Evolutionary conservation across 1,139 yeast species (phyloP), one percentile per base, ranked within the genome.

Genomic region (Hansenula lynferdii): DNA sequence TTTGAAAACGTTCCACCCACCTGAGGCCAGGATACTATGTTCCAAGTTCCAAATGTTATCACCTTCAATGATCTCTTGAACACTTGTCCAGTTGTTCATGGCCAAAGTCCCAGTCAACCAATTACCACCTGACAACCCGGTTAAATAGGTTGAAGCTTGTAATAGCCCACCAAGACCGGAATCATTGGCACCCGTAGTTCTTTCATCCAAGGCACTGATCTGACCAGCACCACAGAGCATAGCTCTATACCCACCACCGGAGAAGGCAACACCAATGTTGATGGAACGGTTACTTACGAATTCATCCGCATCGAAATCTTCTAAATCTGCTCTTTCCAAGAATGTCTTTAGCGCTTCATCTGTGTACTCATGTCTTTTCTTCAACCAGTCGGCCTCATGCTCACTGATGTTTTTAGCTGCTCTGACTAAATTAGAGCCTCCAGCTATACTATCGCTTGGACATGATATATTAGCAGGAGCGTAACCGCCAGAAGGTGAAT

Each of bases 201-300:
- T 70, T 50, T 76, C 73, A 57, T 89, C 97, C 43, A 86, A 61
- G 1, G 92, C 96, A 14, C 90, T 68, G 30, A 87, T 61, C 58
- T 81, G 80, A 30, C 97, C 96, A 2, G 95, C 96, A n/a, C 96
- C 96, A 40, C 70, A 64, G 31, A 87, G 64, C 96, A 87, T 85
- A 37, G 96, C 95, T 42, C 97, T 73, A 62, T 85, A 87, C 4
- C 96, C 95, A 53, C 97, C 97, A 29, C 97, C 97, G 6, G 92
- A 79, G 55, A 85, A 83, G 4, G 95, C 89, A 17, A 87, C 56
- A 4, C 83, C 96, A 39, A 86, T 69, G 40, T 65, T 70, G 39
- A 75, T 67, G 23, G 72, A 62, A 32, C 60, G 44, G 59, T 65
- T 52, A 41, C 64, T 60, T 59, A 83, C 55, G 50, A 77, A 80